Percentiles rank a stretch among this genome's conserved stretches.
phyloP scores from a whole-genome alignment of 306 rosid genomes.

The Elaeagnus macrophylla region DNA sequence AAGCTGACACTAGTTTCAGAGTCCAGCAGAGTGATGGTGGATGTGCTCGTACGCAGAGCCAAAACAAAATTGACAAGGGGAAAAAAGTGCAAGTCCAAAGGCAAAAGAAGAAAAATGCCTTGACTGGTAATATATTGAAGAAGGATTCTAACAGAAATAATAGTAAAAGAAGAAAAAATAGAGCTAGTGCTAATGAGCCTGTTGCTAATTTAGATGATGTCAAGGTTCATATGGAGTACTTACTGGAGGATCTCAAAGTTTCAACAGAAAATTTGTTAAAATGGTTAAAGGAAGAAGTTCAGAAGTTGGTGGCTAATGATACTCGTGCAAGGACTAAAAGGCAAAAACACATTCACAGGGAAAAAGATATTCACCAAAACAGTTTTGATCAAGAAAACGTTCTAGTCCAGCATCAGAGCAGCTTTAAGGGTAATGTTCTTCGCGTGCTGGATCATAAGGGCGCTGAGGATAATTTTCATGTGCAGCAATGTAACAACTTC shows the following conservation, averaged over 20 bases:
- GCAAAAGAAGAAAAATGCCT: not conserved
- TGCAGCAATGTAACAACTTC: conserved; percentile 4
- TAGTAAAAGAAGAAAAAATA: conserved; percentile 9
- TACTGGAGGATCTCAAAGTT: conserved; percentile 25
- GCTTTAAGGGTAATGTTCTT: not conserved
- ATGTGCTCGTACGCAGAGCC: not conserved
- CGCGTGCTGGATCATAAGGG: not conserved
- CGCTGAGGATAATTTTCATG: not conserved
- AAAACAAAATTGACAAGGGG: not conserved
- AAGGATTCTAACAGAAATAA: conserved; percentile 1
- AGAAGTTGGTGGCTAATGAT: conserved; percentile 13
- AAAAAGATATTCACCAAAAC: not conserved
- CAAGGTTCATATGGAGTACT: conserved; percentile 17
- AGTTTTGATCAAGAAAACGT: not conserved
- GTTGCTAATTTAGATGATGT: conserved; percentile 23
- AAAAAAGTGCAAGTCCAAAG: conserved; percentile 1
- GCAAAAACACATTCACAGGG: conserved; percentile 1
- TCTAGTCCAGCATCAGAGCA: conserved; percentile 4
- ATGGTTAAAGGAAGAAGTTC: conserved; percentile 29
- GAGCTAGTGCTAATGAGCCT: conserved; percentile 3
- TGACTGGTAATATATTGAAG: not conserved
- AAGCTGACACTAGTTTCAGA: conserved; percentile 2
- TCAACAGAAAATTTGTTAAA: conserved; percentile 14
- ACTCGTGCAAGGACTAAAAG: not conserved
- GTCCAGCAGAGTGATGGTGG: conserved; percentile 6